These are phyloP conservation scores for Porphyra umbilicalis DNA, from an alignment of 31 red algal genomes.

Conservation along the genomic window DNA sequence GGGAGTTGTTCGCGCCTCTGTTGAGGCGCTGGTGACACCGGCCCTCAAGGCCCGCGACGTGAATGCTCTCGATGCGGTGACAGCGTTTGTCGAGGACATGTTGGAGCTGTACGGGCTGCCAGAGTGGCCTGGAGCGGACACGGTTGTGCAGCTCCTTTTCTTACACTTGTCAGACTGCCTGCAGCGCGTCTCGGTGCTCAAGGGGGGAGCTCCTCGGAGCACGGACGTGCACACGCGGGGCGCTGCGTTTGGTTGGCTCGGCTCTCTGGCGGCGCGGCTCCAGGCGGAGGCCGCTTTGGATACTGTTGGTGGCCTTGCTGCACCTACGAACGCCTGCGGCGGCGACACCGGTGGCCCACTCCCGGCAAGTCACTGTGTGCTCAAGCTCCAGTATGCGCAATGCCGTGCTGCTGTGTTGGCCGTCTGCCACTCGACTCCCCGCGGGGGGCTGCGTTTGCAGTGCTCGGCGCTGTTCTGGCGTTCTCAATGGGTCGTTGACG, in stretches of 20 bases:
- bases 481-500: background rate
- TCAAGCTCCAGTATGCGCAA: background rate
- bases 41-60: background rate
- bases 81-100: constrained; percentile 44
- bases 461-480: background rate
- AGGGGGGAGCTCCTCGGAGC: background rate
- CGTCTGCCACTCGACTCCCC: background rate
- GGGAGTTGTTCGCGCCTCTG: background rate
- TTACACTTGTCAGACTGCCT: background rate
- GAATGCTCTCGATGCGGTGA: constrained; percentile 14
- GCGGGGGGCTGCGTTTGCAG: background rate
- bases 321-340: background rate
- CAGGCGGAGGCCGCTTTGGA: background rate
- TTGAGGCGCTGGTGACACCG: background rate
- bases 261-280: background rate
- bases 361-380: background rate
- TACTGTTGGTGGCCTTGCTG: background rate
- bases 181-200: background rate
- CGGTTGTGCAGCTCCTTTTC: constrained; percentile 52
- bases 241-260: background rate
- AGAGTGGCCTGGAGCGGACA: constrained; percentile 67
- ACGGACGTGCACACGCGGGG: background rate
- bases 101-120: constrained; percentile 40
- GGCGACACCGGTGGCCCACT: background rate
- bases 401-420: background rate